Conservation (phyloP, 768 basidiomycete genomes). For the Coprinellus micaceus region DNA sequence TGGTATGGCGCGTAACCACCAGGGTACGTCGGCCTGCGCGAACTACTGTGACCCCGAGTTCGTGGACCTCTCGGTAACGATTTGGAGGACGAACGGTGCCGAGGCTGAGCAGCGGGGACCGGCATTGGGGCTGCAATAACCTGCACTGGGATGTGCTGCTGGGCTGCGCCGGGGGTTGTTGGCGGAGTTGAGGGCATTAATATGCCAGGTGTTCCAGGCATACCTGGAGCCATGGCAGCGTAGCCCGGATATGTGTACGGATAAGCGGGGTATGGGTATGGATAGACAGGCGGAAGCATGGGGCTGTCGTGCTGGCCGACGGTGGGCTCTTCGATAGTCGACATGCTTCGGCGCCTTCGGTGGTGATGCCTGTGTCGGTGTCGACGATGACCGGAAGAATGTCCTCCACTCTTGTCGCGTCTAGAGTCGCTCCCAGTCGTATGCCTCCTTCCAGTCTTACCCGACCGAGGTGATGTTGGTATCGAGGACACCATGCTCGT, state of each 20-base stretch:
- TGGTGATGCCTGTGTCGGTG: constrained; percentile 22
- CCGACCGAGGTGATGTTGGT: constrained; percentile 12
- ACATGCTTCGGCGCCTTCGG: constrained; percentile 15
- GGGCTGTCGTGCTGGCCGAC: constrained; percentile 9
- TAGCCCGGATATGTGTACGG: constrained; percentile 10
- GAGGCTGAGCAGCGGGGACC: neutral
- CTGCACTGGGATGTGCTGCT: neutral
- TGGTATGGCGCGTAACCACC: constrained; percentile 31
- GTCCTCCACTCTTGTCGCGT: constrained; percentile 11
- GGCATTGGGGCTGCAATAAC: neutral
- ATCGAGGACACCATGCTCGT: constrained; percentile 18
- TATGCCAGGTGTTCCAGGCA: constrained; percentile 13
- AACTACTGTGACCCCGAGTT: neutral
- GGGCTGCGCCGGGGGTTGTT: constrained; percentile 13
- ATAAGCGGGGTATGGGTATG: constrained; percentile 29
- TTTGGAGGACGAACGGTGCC: neutral
- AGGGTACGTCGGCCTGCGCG: constrained; percentile 16
- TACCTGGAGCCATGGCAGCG: constrained; percentile 6
- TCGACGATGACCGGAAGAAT: constrained; percentile 8
- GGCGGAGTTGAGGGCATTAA: constrained; percentile 19
- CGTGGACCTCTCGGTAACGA: neutral
- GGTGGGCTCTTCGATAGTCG: constrained; percentile 12
- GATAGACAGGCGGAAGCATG: constrained; percentile 29
- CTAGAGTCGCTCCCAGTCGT: constrained; percentile 13
- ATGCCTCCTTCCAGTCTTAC: neutral